Base-by-base conservation (phyloP, 768 basidiomycete genomes). In the Dioszegia crocea region DNA sequence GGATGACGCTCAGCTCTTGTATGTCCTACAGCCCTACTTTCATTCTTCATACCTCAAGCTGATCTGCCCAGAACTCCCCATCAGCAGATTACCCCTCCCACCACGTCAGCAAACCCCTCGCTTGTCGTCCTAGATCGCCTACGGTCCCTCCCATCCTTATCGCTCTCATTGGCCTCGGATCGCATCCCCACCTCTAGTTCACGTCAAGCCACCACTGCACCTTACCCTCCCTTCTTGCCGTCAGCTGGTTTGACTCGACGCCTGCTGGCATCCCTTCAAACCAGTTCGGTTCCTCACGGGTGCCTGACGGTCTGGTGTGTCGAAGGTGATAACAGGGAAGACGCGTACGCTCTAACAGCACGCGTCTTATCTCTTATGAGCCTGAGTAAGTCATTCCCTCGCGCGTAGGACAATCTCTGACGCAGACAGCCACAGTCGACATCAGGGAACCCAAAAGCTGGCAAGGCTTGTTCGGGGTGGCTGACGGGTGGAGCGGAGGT, bases 1-100 rank as follows among this genome's bases (percentile, higher is more conserved):
- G 62, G 84, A 84, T 23, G 89, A 91, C 68, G 77, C 81, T 0
- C 89, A 91, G 67, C 88, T 91, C 84, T 67, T 81, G 89, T 91
- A 71, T 60, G 84, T 77, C 30, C 43, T 14, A 26, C 2, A 30
- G 49, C 40, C 11, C 21, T 41, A n/a, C n/a, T 43, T 29, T 41
- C 12, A n/a, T 19, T 27, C 10, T 26, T 16, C 24, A 27, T 8
- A 21, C 17, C 27, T 43, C 17, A 24, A 24, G 9, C 27, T 29
- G 14, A 23, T 19, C 6, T 21, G 19, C 31, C 2, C 52, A 69
- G 68, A 44, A 67, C 68, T 38, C 68, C 68, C 17, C 66, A 68
- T 58, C 71, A 68, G 48, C 79, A 76, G 54, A 76, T 79, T n/a
- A 79, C 82, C 19, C 63, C 80, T 14, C 77, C 86, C 74, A 45